phyloP scores from a whole-genome alignment of 2,329 filamentous ascomycete genomes.

The Fonsecaea pugnacius region DNA sequence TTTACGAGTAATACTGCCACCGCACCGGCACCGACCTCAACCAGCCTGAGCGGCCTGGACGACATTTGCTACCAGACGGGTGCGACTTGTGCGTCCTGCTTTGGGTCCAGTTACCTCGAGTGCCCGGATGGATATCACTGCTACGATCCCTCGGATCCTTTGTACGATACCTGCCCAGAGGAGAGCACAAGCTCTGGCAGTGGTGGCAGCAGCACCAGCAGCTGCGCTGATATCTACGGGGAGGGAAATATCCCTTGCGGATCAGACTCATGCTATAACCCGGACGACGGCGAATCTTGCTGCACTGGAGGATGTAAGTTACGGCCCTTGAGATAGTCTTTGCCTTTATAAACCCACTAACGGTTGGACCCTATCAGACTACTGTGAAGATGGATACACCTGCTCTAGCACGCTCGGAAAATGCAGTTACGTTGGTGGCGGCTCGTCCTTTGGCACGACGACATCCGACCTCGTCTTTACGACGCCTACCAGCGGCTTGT shows the following conservation, averaged over 20 bases:
- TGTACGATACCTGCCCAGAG: slow-evolving; percentile 32
- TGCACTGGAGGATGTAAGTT: slow-evolving; percentile 28
- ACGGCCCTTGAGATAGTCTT: not conserved
- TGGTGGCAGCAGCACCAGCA: slow-evolving; percentile 7
- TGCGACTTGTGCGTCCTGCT: slow-evolving; percentile 32
- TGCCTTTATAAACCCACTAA: not conserved
- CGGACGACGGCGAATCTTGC: slow-evolving; percentile 20
- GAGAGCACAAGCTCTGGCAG: slow-evolving; percentile 9
- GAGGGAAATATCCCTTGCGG: slow-evolving; percentile 24
- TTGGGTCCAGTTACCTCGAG: slow-evolving; percentile 28
- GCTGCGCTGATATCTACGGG: slow-evolving; percentile 21
- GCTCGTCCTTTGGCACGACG: slow-evolving; percentile 9
- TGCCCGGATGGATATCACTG: slow-evolving; percentile 31
- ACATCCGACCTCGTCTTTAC: not conserved
- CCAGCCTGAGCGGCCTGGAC: slow-evolving; percentile 17
- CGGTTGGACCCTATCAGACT: slow-evolving; percentile 9
- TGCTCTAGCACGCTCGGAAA: slow-evolving; percentile 24
- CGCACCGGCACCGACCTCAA: slow-evolving; percentile 16
- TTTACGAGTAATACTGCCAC: slow-evolving; percentile 13
- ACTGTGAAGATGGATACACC: slow-evolving; percentile 24
- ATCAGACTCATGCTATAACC: slow-evolving; percentile 28
- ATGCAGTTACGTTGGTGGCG: slow-evolving; percentile 13
- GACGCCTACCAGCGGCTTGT: slow-evolving; percentile 8
- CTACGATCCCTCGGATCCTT: slow-evolving; percentile 31
- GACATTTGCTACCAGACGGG: slow-evolving; percentile 28